These are phyloP conservation scores for Boletellus ananas DNA, from an alignment of 768 basidiomycete species.

Conservation along the genomic window DNA sequence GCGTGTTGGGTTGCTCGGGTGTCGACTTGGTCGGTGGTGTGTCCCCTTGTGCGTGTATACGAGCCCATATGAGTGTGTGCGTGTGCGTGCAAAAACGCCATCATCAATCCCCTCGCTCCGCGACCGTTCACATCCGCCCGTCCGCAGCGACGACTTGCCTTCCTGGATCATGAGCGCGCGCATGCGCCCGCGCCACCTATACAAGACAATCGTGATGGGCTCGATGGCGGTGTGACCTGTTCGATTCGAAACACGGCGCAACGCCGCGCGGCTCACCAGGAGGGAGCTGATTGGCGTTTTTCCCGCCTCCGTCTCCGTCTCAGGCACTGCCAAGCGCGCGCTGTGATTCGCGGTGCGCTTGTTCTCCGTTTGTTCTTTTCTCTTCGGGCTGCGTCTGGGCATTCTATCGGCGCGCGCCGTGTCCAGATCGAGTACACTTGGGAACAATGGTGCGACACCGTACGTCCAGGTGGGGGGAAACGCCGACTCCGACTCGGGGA, in stretches of 20 bases:
- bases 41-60: too few relatives aligned
- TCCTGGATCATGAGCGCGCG: not conserved
- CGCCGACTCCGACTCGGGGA: too few relatives aligned
- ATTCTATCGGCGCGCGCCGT: not conserved
- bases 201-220: not conserved
- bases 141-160: slow-evolving; percentile 1
- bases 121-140: not conserved
- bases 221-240: not conserved
- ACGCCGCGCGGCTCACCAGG: not conserved
- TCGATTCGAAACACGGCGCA: not conserved
- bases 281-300: not conserved
- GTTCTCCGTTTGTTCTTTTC: too few relatives aligned
- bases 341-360: too few relatives aligned
- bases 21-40: too few relatives aligned
- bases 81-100: too few relatives aligned
- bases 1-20: not conserved
- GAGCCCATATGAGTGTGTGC: too few relatives aligned
- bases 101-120: not conserved
- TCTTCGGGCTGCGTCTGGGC: not conserved
- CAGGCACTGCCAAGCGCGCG: not conserved
- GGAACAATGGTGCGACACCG: not conserved
- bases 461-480: too few relatives aligned
- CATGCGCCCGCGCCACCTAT: not conserved
- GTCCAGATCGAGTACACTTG: not conserved
- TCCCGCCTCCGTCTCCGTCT: not conserved